phyloP scores from a whole-genome alignment of 768 basidiomycete genomes.

The Tulasnella calospora region DNA sequence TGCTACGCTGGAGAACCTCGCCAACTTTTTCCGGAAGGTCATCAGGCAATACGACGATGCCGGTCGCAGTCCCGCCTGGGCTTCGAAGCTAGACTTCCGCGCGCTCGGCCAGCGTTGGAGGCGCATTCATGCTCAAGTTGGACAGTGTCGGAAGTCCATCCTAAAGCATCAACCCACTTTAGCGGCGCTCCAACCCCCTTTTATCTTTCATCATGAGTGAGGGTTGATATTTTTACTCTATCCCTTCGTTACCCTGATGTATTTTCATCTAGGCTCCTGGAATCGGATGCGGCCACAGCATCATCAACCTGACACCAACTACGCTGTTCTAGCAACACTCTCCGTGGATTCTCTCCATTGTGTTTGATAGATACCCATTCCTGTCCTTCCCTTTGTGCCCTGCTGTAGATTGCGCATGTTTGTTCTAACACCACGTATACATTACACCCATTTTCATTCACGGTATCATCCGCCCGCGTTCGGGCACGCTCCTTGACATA shows the following conservation, averaged over 20 bases:
- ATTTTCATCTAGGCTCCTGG: neutral
- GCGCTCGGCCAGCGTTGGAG: neutral
- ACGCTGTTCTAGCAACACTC: neutral
- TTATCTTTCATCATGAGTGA: neutral
- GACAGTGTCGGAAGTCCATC: neutral
- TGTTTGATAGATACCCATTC: neutral
- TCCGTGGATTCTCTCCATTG: neutral
- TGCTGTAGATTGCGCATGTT: slow-evolving; percentile 6
- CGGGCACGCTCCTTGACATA: neutral
- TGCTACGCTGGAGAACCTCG: neutral
- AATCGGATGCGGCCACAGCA: neutral
- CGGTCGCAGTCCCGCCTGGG: neutral
- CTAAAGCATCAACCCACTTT: neutral
- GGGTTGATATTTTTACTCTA: neutral
- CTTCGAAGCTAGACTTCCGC: neutral
- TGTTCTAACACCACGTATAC: slow-evolving; percentile 24
- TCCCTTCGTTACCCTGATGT: neutral
- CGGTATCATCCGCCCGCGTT: slow-evolving; percentile 58
- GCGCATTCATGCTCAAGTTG: neutral
- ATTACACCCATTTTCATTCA: slow-evolving; percentile 14
- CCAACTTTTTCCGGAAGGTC: neutral
- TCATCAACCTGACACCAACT: neutral
- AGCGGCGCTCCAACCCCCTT: neutral
- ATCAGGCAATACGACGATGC: neutral
- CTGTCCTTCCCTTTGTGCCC: neutral